Conservation (phyloP, 192 early-diverging fungal genomes). For the Coemansia sp. region DNA sequence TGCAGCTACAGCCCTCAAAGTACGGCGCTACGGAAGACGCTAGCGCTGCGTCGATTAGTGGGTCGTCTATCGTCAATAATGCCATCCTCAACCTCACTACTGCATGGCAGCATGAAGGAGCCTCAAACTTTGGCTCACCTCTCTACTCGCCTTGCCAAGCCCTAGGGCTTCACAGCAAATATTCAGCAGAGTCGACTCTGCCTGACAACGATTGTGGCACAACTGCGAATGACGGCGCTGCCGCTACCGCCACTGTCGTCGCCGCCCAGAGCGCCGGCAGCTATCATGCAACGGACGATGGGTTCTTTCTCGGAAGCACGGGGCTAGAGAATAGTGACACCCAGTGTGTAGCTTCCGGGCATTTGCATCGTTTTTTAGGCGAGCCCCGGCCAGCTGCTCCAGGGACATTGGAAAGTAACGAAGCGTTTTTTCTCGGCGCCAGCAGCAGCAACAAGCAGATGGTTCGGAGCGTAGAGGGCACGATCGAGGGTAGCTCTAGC, state of each 20-base stretch:
- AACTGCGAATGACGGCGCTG: background rate
- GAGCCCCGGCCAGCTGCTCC: conserved; percentile 20
- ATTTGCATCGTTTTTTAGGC: conserved; percentile 32
- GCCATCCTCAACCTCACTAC: conserved; percentile 37
- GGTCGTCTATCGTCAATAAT: conserved; percentile 38
- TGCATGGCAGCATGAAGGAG: conserved; percentile 18
- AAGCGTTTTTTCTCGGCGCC: background rate
- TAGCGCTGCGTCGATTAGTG: conserved; percentile 6
- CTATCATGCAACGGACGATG: background rate
- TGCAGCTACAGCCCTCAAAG: background rate
- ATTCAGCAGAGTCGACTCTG: conserved; percentile 1
- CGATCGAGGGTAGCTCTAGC: background rate
- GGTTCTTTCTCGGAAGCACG: background rate
- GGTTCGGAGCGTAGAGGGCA: background rate
- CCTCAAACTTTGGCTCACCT: conserved; percentile 5
- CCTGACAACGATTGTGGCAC: background rate
- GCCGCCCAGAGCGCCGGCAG: background rate
- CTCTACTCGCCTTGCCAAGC: conserved; percentile 14
- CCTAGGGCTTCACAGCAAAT: conserved; percentile 9
- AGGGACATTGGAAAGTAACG: conserved; percentile 12
- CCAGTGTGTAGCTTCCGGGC: background rate
- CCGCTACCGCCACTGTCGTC: background rate
- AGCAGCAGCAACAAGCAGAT: background rate
- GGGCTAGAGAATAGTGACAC: background rate
- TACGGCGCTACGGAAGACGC: background rate